Base-by-base conservation (phyloP, 257 asterid genomes). In the Datura wrightii region DNA sequence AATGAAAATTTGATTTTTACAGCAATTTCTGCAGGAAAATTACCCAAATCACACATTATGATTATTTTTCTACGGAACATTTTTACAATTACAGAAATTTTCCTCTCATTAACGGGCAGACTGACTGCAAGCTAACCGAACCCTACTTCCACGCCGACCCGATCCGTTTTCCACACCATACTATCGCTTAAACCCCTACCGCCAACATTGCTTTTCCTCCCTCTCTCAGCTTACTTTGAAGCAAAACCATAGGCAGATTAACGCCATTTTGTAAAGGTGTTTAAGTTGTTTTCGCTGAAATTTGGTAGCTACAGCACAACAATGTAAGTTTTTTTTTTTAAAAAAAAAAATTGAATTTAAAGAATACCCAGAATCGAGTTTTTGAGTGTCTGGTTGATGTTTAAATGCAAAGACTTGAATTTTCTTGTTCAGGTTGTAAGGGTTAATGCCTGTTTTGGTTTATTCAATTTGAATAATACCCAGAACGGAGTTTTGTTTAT, bases 141-240 rank as follows among this genome's bases (percentile, higher is more conserved):
- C 80, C 80, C 56, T 71, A 71, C 56, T 71, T 44, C n/a, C 37
- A 44, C 9, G 9, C 79, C 42, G 59, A 74, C 80, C 80, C 80
- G 80, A 74, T 11, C 59, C 80, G 42, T 50, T 76, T 42, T 76
- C 24, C 62, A 50, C 19, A 10, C 34, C 31, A 59, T 46, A 10
- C 18, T 15, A 50, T 46, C 74, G 41, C 48, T 84, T 42, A 78
- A 52, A 50, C 82, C 82, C 82, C 42, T 74, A 48, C 19, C 19
- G 44, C 81, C 82, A 78, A 34, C 48, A 10, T 15, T 14, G 31
- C 39, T 31, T 76, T 76, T 76, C 41, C 14, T 13, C 63, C 31
- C 31, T 76, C 82, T 31, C n/a, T 5, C 18, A 46, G 41, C 54
- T 74, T 44, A 13, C 39, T 13, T 71, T 76, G 62, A 50, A 76